These are phyloP conservation scores for Nepenthes mirabilis DNA, from an alignment of 148 eudicot genomes.

Conservation along the genomic window DNA sequence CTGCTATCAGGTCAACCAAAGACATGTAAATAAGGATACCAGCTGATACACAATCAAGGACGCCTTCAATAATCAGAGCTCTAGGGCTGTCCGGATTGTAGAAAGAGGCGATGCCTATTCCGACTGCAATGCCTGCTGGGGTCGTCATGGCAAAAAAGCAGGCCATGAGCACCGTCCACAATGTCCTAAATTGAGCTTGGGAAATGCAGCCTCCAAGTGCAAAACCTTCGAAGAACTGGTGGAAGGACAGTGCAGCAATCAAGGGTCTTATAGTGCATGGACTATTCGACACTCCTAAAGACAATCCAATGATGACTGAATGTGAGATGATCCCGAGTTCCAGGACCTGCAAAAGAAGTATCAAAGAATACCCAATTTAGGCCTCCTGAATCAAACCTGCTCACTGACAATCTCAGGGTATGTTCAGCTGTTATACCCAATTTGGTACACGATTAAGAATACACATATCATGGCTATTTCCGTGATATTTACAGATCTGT, in stretches of 20 bases:
- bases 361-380: background rate
- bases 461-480: too few species aligned
- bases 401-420: background rate
- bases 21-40: slow-evolving; percentile 44
- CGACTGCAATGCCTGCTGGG: slow-evolving; percentile 25
- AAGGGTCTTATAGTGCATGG: slow-evolving; percentile 22
- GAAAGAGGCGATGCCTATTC: slow-evolving; percentile 25
- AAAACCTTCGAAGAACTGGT: slow-evolving; percentile 38
- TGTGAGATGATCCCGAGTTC: slow-evolving; percentile 37
- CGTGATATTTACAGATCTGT: too few species aligned
- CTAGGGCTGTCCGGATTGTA: slow-evolving; percentile 27
- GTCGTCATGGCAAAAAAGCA: slow-evolving; percentile 31
- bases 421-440: too few species aligned
- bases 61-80: slow-evolving; percentile 27
- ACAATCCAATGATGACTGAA: slow-evolving; percentile 33
- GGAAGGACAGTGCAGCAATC: slow-evolving; percentile 30
- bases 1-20: slow-evolving; percentile 30
- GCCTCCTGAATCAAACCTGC: background rate
- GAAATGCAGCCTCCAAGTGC: slow-evolving; percentile 44
- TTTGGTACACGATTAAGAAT: too few species aligned
- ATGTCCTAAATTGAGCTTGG: slow-evolving; percentile 24
- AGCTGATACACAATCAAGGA: slow-evolving; percentile 24
- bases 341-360: slow-evolving; percentile 17
- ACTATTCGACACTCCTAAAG: slow-evolving; percentile 25
- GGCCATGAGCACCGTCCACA: slow-evolving; percentile 22